Percentiles rank a stretch among this genome's conserved stretches.
Conservation (phyloP, 73 alveolate genomes). For the Blepharisma japonicum region DNA sequence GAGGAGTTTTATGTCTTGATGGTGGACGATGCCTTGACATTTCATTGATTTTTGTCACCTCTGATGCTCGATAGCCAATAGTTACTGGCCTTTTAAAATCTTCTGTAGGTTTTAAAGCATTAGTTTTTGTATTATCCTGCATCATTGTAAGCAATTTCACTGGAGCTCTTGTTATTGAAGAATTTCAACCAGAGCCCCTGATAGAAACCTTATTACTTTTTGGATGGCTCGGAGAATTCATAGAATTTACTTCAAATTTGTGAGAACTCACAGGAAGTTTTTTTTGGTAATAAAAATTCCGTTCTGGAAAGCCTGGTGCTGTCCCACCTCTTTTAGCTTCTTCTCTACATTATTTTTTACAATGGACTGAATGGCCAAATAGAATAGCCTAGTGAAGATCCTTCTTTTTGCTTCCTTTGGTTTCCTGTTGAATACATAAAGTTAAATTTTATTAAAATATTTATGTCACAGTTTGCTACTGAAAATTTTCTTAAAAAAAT, state of each 20-base stretch:
- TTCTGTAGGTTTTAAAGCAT: background rate
- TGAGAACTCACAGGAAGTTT: background rate
- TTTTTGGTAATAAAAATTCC: background rate
- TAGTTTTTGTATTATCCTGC: background rate
- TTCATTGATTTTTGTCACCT: too few relatives aligned
- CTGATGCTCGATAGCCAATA: too few relatives aligned
- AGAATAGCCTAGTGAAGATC: too few relatives aligned
- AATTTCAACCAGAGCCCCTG: conserved; percentile 10
- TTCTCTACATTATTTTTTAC: conserved; percentile 3
- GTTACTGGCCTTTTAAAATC: background rate
- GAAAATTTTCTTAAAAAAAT: too few relatives aligned
- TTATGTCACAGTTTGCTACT: too few relatives aligned
- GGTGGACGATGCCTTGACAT: too few relatives aligned
- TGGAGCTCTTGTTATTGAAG: background rate
- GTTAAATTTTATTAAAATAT: too few relatives aligned
- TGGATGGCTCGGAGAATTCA: background rate
- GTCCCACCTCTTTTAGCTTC: conserved; percentile 12
- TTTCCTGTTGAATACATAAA: too few relatives aligned
- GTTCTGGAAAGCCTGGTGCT: background rate
- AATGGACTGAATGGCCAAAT: background rate
- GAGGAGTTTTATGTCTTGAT: too few relatives aligned
- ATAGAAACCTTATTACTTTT: conserved; percentile 8
- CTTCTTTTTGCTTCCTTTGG: too few relatives aligned
- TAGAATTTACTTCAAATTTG: conserved; percentile 9
- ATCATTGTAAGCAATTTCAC: background rate